These are phyloP conservation scores for Panicum miliaceum DNA, from an alignment of 176 grass and related monocot species.

Conservation along the genomic window DNA sequence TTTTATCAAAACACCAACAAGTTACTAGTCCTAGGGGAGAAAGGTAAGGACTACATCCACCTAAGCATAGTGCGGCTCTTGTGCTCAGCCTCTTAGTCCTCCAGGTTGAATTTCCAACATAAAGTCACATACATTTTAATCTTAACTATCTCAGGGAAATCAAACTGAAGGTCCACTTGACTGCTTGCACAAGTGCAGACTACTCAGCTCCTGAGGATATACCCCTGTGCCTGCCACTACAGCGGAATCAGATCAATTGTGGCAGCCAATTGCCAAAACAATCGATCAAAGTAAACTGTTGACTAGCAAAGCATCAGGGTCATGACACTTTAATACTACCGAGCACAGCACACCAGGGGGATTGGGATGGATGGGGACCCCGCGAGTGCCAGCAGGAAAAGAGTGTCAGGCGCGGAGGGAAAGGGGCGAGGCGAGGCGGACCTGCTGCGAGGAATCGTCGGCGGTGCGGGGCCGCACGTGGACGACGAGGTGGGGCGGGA, in stretches of 20 bases:
- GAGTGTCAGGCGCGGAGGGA: background rate
- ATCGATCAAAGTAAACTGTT: background rate
- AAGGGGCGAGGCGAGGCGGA: background rate
- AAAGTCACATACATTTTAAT: background rate
- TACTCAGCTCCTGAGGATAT: background rate
- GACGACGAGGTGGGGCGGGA: slow-evolving; percentile 81
- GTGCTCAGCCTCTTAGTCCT: background rate
- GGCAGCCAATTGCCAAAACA: background rate
- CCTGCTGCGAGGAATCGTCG: slow-evolving; percentile 90
- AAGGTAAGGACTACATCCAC: background rate
- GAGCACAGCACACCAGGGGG: background rate
- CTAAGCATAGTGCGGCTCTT: background rate
- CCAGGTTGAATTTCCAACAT: background rate
- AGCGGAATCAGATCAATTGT: background rate
- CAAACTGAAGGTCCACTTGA: background rate
- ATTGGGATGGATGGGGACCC: background rate
- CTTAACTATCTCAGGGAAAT: background rate
- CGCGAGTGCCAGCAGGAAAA: background rate
- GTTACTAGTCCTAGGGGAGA: background rate
- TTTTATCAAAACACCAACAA: background rate
- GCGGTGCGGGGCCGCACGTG: slow-evolving; percentile 79
- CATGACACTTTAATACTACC: background rate
- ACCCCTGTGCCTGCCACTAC: background rate
- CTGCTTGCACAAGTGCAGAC: background rate
- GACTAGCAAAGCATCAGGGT: background rate